Conservation (phyloP, 345 rosid genomes). For the Lepidium aucheri region DNA sequence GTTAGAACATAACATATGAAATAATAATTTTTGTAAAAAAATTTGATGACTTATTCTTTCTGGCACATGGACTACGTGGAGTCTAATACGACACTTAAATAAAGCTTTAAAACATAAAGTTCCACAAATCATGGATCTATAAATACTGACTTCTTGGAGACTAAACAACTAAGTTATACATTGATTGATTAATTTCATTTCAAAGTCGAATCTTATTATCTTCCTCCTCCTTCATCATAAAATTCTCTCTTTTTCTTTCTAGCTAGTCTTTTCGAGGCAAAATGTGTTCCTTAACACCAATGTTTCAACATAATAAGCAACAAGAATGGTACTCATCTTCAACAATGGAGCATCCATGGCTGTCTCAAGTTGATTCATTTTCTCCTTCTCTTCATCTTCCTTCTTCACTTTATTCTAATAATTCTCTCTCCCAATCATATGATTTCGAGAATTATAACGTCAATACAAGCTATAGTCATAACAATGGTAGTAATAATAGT, state of each 20-base stretch:
- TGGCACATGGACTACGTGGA: conserved; percentile 27
- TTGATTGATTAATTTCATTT: conserved; percentile 9
- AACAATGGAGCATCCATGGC: conserved; percentile 19
- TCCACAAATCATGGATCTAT: conserved; percentile 5
- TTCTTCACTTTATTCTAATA: conserved; percentile 5
- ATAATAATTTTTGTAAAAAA: conserved; percentile 7
- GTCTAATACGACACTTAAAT: conserved; percentile 1
- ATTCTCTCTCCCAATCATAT: neutral
- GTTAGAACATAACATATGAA: neutral
- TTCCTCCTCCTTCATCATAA: neutral
- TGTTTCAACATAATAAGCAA: neutral
- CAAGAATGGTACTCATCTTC: conserved; percentile 20
- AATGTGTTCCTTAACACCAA: conserved; percentile 23
- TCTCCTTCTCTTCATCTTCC: conserved; percentile 20
- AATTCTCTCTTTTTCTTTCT: no score
- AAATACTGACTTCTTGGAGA: conserved; percentile 5
- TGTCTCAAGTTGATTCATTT: conserved; percentile 9
- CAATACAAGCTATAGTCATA: neutral
- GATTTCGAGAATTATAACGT: neutral
- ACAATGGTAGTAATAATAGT: neutral
- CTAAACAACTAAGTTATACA: neutral
- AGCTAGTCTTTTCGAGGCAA: no score
- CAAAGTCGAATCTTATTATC: conserved; percentile 17
- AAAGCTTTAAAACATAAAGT: neutral
- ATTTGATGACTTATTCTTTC: conserved; percentile 19